Conservation (phyloP, 2,329 filamentous ascomycete species). For the Pseudogymnoascus sp. region DNA sequence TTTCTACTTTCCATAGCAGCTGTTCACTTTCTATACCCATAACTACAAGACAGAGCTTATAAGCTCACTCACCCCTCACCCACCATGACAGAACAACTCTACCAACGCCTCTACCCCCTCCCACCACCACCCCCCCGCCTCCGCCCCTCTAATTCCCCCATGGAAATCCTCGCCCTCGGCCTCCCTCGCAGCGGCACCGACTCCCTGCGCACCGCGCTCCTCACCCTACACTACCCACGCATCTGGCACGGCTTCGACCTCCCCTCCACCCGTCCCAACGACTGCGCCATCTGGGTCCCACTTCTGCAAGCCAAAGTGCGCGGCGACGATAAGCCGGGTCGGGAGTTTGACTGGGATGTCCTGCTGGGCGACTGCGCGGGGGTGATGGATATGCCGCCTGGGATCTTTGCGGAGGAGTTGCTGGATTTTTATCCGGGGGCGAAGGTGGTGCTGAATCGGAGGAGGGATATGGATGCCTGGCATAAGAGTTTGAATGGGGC, state of each 20-base stretch:
- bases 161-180: conserved; percentile 29
- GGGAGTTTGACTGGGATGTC: background rate
- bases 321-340: background rate
- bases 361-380: background rate
- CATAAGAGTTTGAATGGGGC: conserved; percentile 14
- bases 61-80: background rate
- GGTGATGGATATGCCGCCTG: conserved; percentile 28
- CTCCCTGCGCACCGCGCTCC: conserved; percentile 3
- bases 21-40: background rate
- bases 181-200: conserved; percentile 27
- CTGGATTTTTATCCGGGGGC: conserved; percentile 29
- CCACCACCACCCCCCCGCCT: background rate
- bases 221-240: conserved; percentile 9
- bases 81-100: background rate
- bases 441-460: conserved; percentile 28
- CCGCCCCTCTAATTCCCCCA: background rate
- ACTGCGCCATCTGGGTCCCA: conserved; percentile 28
- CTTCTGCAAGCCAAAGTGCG: conserved; percentile 18
- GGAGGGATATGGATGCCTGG: conserved; percentile 25
- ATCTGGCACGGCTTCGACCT: conserved; percentile 16
- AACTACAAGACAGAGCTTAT: background rate
- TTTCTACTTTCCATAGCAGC: too few species aligned
- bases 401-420: conserved; percentile 30
- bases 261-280: conserved; percentile 18
- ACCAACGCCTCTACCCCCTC: background rate